These are phyloP conservation scores for Lolium rigidum DNA, from an alignment of 176 grass and related monocot species.

Conservation along the genomic window DNA sequence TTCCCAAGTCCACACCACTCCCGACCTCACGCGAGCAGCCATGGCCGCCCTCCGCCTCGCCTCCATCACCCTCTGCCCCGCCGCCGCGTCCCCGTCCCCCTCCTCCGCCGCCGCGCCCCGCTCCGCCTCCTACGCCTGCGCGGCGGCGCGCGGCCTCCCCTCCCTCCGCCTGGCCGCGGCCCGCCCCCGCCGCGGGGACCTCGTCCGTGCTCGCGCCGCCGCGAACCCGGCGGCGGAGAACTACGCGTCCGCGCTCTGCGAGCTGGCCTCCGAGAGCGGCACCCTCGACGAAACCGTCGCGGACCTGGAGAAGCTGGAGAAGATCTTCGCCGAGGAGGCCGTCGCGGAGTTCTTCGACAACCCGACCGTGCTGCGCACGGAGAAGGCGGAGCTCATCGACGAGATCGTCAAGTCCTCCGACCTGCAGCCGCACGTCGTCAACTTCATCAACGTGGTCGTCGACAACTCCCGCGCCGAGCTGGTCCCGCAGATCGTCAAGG, in stretches of 20 bases:
- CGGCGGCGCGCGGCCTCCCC: slow-evolving; percentile 39
- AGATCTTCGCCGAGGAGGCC: slow-evolving; percentile 66
- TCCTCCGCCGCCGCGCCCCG: slow-evolving; percentile 33
- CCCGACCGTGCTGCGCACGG: slow-evolving; percentile 63
- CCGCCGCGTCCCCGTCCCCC: slow-evolving; percentile 25
- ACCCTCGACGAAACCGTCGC: slow-evolving; percentile 61
- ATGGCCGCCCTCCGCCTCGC: slow-evolving; percentile 56
- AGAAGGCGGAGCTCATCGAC: slow-evolving; percentile 66
- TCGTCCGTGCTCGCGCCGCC: slow-evolving; percentile 36
- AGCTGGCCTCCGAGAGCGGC: slow-evolving; percentile 58
- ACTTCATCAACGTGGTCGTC: slow-evolving; percentile 84
- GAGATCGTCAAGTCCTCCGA: slow-evolving; percentile 67
- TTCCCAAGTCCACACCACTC: slow-evolving; percentile 18
- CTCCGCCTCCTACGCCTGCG: slow-evolving; percentile 38
- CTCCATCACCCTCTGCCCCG: slow-evolving; percentile 52
- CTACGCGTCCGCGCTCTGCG: slow-evolving; percentile 74
- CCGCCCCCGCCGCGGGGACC: slow-evolving; percentile 52
- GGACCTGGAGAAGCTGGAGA: slow-evolving; percentile 79
- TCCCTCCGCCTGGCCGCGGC: slow-evolving; percentile 52
- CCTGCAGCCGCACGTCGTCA: slow-evolving; percentile 69
- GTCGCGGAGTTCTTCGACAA: slow-evolving; percentile 83
- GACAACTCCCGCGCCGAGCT: slow-evolving; percentile 63
- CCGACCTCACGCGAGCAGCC: slow-evolving; percentile 34
- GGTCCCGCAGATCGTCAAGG: slow-evolving; percentile 66
- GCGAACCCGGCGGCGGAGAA: slow-evolving; percentile 49